phyloP scores from a whole-genome alignment of 75 land plant genomes.

The Larix kaempferi region DNA sequence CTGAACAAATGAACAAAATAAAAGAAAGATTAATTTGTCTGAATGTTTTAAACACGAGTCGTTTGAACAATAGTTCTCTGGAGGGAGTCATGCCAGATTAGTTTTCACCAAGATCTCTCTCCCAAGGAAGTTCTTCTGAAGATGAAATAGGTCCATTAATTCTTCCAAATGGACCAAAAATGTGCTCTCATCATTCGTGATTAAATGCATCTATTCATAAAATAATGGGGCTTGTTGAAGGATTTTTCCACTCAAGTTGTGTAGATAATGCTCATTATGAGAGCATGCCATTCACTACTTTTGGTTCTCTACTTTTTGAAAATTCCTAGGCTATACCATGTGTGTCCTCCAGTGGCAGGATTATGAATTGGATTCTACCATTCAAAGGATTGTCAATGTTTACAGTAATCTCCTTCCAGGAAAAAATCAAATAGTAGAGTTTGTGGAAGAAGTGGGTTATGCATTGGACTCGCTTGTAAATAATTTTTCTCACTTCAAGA shows the following conservation, averaged over 20 bases:
- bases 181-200: slow-evolving; percentile 11
- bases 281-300: slow-evolving; percentile 16
- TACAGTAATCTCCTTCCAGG: slow-evolving; percentile 56
- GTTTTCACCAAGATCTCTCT: slow-evolving; percentile 13
- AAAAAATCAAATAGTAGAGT: slow-evolving; percentile 40
- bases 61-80: not conserved
- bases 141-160: not conserved
- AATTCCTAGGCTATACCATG: slow-evolving; percentile 29
- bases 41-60: not conserved
- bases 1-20: slow-evolving; percentile 8
- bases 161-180: slow-evolving; percentile 12
- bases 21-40: not conserved
- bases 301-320: slow-evolving; percentile 3
- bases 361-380: slow-evolving; percentile 34
- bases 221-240: slow-evolving; percentile 64
- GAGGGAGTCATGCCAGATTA: not conserved
- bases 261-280: slow-evolving; percentile 16
- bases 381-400: slow-evolving; percentile 38
- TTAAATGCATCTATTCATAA: slow-evolving; percentile 36
- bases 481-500: slow-evolving; percentile 59
- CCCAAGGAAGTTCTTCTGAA: slow-evolving; percentile 8
- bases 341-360: slow-evolving; percentile 63
- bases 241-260: slow-evolving; percentile 24
- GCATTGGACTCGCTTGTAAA: slow-evolving; percentile 64
- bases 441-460: slow-evolving; percentile 40